These are phyloP conservation scores for Hordeum pubiflorum DNA, from an alignment of 202 grass and related monocot species.

Conservation along the genomic window DNA sequence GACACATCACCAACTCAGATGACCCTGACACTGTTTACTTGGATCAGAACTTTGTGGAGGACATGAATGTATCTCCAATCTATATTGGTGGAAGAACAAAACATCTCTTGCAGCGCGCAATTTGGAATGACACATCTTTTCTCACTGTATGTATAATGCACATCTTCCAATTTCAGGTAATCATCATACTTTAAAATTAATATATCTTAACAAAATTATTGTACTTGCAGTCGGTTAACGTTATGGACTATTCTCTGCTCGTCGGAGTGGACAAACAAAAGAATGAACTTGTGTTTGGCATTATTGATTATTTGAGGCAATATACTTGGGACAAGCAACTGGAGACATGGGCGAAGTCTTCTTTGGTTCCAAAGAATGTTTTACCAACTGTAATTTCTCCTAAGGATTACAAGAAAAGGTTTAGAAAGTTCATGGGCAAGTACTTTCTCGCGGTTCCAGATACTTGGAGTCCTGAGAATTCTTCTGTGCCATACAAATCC, in stretches of 20 bases:
- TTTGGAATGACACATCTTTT: constrained; percentile 97
- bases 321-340: constrained; percentile 96
- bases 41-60: constrained; percentile 91
- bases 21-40: constrained; percentile 59
- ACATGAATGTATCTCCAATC: constrained; percentile 78
- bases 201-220: constrained; percentile 25
- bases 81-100: constrained; percentile 93
- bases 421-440: constrained; percentile 84
- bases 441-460: constrained; percentile 85
- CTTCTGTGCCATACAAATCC: constrained; percentile 42
- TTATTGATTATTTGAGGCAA: constrained; percentile 91
- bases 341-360: constrained; percentile 90
- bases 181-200: constrained; percentile 13
- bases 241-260: constrained; percentile 93
- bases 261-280: constrained; percentile 82
- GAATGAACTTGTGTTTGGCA: constrained; percentile 86
- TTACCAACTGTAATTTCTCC: constrained; percentile 76
- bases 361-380: constrained; percentile 72
- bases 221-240: constrained; percentile 68
- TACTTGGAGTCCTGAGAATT: constrained; percentile 53
- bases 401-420: constrained; percentile 90
- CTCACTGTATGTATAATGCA: constrained; percentile 73
- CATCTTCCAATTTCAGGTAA: constrained; percentile 9
- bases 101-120: constrained; percentile 87
- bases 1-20: constrained; percentile 41